Evolutionary conservation across 1,284 basidiomycete species (phyloP), one percentile per base, ranked within the genome.

Genomic region (Pterula multifida): DNA sequence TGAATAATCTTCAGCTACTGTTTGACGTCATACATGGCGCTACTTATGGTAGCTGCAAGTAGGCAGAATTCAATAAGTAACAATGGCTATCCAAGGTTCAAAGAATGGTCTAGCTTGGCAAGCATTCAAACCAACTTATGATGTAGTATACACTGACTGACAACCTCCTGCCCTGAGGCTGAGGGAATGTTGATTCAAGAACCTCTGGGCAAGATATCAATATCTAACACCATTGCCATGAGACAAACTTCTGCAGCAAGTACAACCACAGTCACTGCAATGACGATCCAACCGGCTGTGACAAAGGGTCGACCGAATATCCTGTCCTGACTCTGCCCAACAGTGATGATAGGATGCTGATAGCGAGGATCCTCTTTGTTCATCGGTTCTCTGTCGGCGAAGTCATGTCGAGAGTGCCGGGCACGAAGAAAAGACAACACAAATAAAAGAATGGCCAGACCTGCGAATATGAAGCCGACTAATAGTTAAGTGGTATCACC

Each of bases 261-360:
- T 0, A 90, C 85, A 2, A 85, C 68, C 4, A 68, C 57, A 0
- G 81, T 71, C 3, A 90, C 76, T 3, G 70, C 65, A 1, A 85
- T 55, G 1, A 87, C 82, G 48, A 82, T 78, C 70, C 80, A 76
- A 3, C 88, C 88, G 12, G 88, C 85, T 0, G 87, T 88, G n/a
- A 81, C 63, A 60, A 89, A 90, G 12, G 86, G 85, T 21, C 83
- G 70, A 0, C 85, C 86, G 56, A 81, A 85, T 3, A 83, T 70
- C 3, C 78, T 75, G 32, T 68, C 72, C 26, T 69, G 68, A 49
- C 78, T 73, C 56, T 81, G 78, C 0, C 82, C 82, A 19, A 72
- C 69, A 1, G 79, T 81, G 46, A 70, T 63, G 3, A 77, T 64
- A 1, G 64, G 60, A 26, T 53, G 49, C 13, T 53, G 54, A 22